Base-by-base conservation (phyloP, 331 rosid genomes). In the Arachis monticola region DNA sequence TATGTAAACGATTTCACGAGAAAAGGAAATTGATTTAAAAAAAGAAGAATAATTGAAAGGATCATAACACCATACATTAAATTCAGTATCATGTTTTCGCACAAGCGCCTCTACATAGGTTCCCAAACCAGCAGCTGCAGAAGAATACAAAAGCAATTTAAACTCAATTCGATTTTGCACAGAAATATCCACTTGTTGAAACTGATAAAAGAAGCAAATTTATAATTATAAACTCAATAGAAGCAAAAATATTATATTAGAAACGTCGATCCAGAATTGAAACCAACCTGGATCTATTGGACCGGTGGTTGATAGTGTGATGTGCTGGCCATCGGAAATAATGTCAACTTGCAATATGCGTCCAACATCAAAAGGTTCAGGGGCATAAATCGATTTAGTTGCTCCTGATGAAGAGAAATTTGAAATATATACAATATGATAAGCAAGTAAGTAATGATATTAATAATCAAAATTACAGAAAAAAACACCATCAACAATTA, bases 71-170 rank as follows among this genome's bases (percentile, higher is more conserved):
- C 90, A 73, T 88, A 94, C 98, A 69, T 90, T 91, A 86, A 94
- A 94, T 74, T 94, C 98, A 74, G 91, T 81, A 76, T 91, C 97
- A 44, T 94, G 98, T 81, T 83, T 90, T 77, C 98, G 96, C 78
- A 91, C 93, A 57, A 94, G 98, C 17, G 96, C 96, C 84, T 94
- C 98, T 51, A 94, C 97, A 74, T 94, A 92, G 82, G 88, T 90
- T 84, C 98, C 98, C 88, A 94, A 81, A 75, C 98, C 98, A 82
- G 96, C 95, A 86, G 98, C 98, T 94, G 98, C 76, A 72, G 35
- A 72, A 48, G 71, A 83, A 76, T 67, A 75, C 58, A 58, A 77
- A 59, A 76, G 75, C 64, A 80, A 70, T 60, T 66, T 67, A 50
- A 78, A 60, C 60, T 75, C 38, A 63, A 12, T 42, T 65, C n/a